Evolutionary conservation across 306 rosid genomes (phyloP), one percentile per base, ranked within the genome.

Genomic region (Glycine soja): DNA sequence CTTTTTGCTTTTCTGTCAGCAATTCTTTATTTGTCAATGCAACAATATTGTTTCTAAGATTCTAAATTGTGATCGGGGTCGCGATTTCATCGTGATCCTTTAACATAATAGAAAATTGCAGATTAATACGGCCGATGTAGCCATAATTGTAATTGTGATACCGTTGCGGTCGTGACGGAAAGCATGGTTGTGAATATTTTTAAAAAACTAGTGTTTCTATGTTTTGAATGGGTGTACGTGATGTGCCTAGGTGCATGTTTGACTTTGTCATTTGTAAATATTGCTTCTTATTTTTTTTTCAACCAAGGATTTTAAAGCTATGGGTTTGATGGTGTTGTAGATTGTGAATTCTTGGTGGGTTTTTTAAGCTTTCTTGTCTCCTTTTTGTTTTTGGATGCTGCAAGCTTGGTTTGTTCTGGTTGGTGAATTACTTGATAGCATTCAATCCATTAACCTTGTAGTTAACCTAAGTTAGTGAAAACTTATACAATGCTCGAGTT

Each of bases 261-360:
- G 36, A 15, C 15, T 32, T 11, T 63, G 69, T 34, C 19, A 63
- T 66, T 70, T 70, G 73, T 10, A 3, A 43, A 10, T 16, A 5
- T 68, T 68, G 73, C 30, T 24, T 24, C 2, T 24, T 24, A 2
- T 24, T 11, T 15, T 32, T 7, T 38, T 4, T 42, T 7, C 1
- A 4, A 15, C 34, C 43, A 10, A 9, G 32, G 72, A 12, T 67
- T 43, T 43, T 53, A 16, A 4, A 67, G 34, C 14, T 15, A 11
- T 67, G 72, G n/a, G 8, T 67, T 67, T 42, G 34, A 42, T 67
- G 34, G 36, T 15, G 52, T 43, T 68, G 53, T 68, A 68, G 53
- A 68, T 16, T n/a, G 52, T 11, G 18, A 62, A 62, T 62, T 62
- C 46, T 62, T 61, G n/a, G 4, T 34, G 50, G 71, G 51, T 38